Evolutionary conservation across 1,139 yeast genomes (phyloP).

Genomic region (Yamadazyma atmosphaerica): DNA sequence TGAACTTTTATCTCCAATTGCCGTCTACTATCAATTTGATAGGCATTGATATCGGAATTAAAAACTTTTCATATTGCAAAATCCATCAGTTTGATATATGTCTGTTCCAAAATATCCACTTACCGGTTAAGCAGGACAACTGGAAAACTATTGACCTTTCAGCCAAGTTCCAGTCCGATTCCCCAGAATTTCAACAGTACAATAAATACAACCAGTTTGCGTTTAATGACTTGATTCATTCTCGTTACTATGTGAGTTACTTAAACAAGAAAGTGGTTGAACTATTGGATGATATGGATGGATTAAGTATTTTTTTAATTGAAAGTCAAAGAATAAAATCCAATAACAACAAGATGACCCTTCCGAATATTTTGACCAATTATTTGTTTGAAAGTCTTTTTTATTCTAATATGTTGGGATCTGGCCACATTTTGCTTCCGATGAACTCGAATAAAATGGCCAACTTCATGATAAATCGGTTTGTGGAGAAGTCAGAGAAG

Average conservation of each 20-base stretch:
- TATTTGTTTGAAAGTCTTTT: slow-evolving; percentile 37
- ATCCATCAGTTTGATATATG: slow-evolving; percentile 17
- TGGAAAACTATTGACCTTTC: slow-evolving; percentile 34
- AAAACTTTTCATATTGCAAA: slow-evolving; percentile 42
- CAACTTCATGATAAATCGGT: slow-evolving; percentile 39
- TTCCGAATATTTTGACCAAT: slow-evolving; percentile 40
- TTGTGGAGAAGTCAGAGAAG: slow-evolving; percentile 20
- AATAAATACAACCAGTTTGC: slow-evolving; percentile 9
- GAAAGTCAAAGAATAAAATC: slow-evolving; percentile 45
- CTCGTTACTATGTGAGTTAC: slow-evolving; percentile 27
- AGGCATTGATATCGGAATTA: slow-evolving; percentile 42
- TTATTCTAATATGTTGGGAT: slow-evolving; percentile 23
- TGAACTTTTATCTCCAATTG: slow-evolving; percentile 19
- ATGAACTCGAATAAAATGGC: slow-evolving; percentile 39
- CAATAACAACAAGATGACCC: slow-evolving; percentile 29
- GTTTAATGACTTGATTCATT: slow-evolving; percentile 19
- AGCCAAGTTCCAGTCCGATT: slow-evolving; percentile 11
- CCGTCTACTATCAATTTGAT: slow-evolving; percentile 21
- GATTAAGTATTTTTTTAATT: slow-evolving; percentile 27
- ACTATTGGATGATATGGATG: slow-evolving; percentile 14
- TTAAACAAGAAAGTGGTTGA: slow-evolving; percentile 22
- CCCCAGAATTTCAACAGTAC: slow-evolving; percentile 6
- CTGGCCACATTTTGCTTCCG: slow-evolving; percentile 24
- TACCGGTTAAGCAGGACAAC: no score
- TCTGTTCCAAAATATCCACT: no score